Evolutionary conservation across 495 filamentous ascomycete genomes (phyloP), one percentile per base, ranked within the genome.

Genomic region (Penicillium lagena): DNA sequence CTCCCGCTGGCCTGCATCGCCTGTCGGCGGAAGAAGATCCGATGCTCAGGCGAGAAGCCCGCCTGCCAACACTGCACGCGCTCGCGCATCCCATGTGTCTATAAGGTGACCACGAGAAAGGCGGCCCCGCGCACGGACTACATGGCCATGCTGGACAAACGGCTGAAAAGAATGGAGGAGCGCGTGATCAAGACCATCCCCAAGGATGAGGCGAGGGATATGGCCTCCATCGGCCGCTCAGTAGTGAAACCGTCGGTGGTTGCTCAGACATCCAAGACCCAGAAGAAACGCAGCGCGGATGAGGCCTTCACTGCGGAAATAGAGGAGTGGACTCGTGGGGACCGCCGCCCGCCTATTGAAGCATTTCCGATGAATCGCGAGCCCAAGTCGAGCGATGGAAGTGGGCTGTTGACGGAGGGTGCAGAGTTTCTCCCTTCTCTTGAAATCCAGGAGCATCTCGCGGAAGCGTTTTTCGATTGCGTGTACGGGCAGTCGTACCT

Each of bases 131-230:
- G 93, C 45, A 96, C 91, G 12, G 93, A 97, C 63, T 98, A 97
- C 64, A 98, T 97, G 93, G 91, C 91, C 12, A 98, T 96, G 91
- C 66, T 97, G 50, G 93, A 98, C 63, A 94, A 95, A 63, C 73
- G 91, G 43, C 62, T 93, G 45, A 91, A 89, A 69, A 71, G 90
- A 41, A 98, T 98, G 93, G 93, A 98, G 64, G 93, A 98, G 55
- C 82, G 91, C 35, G 90, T 98, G 35, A 94, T 96, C 70, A 96
- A 96, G 62, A 84, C 90, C 42, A 84, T 98, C 12, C 93, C 93
- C 7, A 95, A 90, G 55, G 80, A 89, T 29, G 89, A 93, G 52
- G 59, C 72, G 29, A 67, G 70, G 38, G 72, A 77, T 46, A 75
- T 82, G 46, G 59, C 73, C 11, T 68, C 72, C 12, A 82, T 90